Conservation (phyloP, 2,329 filamentous ascomycete species). For the Claviceps citrina region DNA sequence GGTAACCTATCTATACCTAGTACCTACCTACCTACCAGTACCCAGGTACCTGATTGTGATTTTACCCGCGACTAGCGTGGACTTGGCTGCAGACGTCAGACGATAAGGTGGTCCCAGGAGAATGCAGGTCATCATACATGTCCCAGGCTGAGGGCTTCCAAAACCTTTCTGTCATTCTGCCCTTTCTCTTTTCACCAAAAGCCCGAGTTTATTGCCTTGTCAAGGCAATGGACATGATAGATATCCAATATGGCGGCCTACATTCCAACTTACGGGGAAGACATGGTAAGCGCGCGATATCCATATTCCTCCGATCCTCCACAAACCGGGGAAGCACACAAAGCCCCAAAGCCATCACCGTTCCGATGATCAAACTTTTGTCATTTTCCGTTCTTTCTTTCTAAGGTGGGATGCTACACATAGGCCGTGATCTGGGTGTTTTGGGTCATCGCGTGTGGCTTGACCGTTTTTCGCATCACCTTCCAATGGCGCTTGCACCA, state of each 20-base stretch:
- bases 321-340: background rate
- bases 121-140: too few relatives aligned
- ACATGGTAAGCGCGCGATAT: background rate
- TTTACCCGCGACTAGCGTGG: background rate
- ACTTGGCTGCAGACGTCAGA: too few relatives aligned
- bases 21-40: too few relatives aligned
- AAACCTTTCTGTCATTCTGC: background rate
- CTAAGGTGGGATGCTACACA: background rate
- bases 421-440: background rate
- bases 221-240: background rate
- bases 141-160: too few relatives aligned
- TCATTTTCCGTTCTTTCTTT: background rate
- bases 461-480: background rate
- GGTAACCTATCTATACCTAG: too few relatives aligned
- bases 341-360: background rate
- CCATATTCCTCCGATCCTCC: background rate
- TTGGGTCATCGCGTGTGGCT: background rate
- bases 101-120: too few relatives aligned
- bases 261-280: too few relatives aligned
- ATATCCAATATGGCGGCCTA: background rate
- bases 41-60: too few relatives aligned
- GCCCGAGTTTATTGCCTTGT: background rate
- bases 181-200: background rate
- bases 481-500: background rate
- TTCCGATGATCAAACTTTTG: background rate